Base-by-base conservation (phyloP, 257 asterid species). In the Cinchona pubescens region DNA sequence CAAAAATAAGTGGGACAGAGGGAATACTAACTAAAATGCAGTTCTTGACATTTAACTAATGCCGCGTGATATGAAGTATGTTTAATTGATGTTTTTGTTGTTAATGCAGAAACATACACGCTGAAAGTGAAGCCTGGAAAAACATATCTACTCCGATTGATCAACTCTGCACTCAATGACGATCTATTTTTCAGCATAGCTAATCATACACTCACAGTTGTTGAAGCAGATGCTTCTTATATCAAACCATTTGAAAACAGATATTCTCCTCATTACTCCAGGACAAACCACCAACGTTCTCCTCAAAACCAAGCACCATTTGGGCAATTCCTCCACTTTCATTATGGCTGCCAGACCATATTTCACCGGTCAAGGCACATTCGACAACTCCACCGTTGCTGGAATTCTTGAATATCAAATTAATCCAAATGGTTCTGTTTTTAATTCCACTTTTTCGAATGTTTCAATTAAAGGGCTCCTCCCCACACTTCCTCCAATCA, bases 121-220 rank as follows among this genome's bases (percentile, higher is more conserved):
- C 82, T 87, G 69, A 90, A 80, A 79, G 96, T 86, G 76, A 84
- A 80, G 80, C 86, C 90, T 0, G 90, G 89, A 29, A 89, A 88
- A 76, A 86, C 93, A 3, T 89, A 91, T 72, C 80, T 91, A 8
- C 90, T 91, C 12, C 88, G 97, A 0, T 30, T 91, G 55, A 89
- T 91, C 87, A 91, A 88, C n/a, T 96, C 90, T 80, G 97, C 96
- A 32, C 89, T 91, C 77, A 89, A 91, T 51, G 97, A 89, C 23
- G 96, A 89, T 0, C 93, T 91, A 3, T 89, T 91, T 80, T 89
- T 90, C 78, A 76, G 82, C 1, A 82, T 88, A 43, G 79, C 89
- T 1, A 88, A 85, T 75, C 96, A 90, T 69, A 76, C 89, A 1
- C n/a, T 90, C 45, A 79, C 91, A 0, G 80, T 88, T 0, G 90